Conservation (phyloP, 2,329 filamentous ascomycete genomes). For the Apiospora rasikravindrae region DNA sequence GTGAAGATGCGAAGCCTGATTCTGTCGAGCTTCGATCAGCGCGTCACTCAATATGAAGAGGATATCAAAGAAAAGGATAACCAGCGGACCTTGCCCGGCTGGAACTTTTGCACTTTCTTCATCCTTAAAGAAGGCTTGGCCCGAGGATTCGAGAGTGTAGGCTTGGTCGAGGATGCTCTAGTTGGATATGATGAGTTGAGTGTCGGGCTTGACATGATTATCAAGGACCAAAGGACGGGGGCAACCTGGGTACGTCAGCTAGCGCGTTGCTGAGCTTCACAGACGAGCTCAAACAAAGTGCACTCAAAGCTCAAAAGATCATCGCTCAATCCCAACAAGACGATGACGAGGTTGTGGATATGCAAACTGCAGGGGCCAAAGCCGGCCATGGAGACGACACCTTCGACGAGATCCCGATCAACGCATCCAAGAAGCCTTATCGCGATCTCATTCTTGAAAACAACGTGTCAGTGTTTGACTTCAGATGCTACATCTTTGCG, state of each 20-base stretch:
- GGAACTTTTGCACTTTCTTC: slow-evolving; percentile 99
- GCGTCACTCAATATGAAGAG: slow-evolving; percentile 94
- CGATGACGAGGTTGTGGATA: slow-evolving; percentile 52
- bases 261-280: slow-evolving; percentile 76
- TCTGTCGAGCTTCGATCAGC: slow-evolving; percentile 84
- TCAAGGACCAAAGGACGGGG: slow-evolving; percentile 73
- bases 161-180: slow-evolving; percentile 91
- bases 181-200: slow-evolving; percentile 95
- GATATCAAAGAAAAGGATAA: slow-evolving; percentile 94
- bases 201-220: slow-evolving; percentile 81
- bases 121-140: slow-evolving; percentile 95
- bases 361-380: slow-evolving; percentile 49
- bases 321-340: slow-evolving; percentile 42
- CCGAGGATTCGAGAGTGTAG: slow-evolving; percentile 93
- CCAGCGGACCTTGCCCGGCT: slow-evolving; percentile 85
- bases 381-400: slow-evolving; percentile 40
- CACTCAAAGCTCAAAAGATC: slow-evolving; percentile 51
- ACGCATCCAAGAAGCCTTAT: slow-evolving; percentile 77
- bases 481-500: slow-evolving; percentile 90
- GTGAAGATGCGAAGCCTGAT: slow-evolving; percentile 87
- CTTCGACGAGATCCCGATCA: slow-evolving; percentile 65
- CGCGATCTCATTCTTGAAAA: slow-evolving; percentile 91
- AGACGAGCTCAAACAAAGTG: slow-evolving; percentile 70
- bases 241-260: slow-evolving; percentile 65
- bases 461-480: slow-evolving; percentile 95